Conservation (phyloP, 805 yeast species). For the Candida ponderosae region DNA sequence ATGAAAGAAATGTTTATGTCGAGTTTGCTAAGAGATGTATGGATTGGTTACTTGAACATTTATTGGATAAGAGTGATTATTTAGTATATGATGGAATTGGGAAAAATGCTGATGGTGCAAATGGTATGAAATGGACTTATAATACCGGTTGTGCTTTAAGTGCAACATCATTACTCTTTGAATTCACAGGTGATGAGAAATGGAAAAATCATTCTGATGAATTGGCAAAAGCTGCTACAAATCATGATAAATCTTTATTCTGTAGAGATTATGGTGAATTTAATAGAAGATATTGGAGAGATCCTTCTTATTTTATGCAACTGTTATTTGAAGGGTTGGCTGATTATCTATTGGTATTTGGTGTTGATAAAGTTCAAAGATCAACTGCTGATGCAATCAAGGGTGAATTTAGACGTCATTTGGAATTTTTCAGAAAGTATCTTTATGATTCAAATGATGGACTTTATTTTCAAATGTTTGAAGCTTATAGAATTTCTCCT, state of each 20-base stretch:
- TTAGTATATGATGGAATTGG: slow-evolving; percentile 55
- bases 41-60: slow-evolving; percentile 45
- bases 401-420: slow-evolving; percentile 43
- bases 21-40: slow-evolving; percentile 53
- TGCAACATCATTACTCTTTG: slow-evolving; percentile 42
- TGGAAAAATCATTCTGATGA: slow-evolving; percentile 31
- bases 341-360: slow-evolving; percentile 46
- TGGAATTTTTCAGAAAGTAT: slow-evolving; percentile 49
- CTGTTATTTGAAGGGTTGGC: slow-evolving; percentile 61
- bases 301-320: slow-evolving; percentile 55
- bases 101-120: slow-evolving; percentile 28
- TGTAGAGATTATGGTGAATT: slow-evolving; percentile 47
- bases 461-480: slow-evolving; percentile 50
- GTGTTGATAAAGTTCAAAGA: slow-evolving; percentile 28
- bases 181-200: slow-evolving; percentile 39
- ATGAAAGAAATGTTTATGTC: slow-evolving; percentile 37
- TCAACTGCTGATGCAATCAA: slow-evolving; percentile 21
- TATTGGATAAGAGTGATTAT: slow-evolving; percentile 47
- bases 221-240: slow-evolving; percentile 48
- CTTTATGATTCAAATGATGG: slow-evolving; percentile 52
- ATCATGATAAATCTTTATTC: slow-evolving; percentile 47
- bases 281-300: slow-evolving; percentile 55
- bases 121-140: slow-evolving; percentile 55
- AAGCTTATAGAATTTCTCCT: slow-evolving; percentile 45
- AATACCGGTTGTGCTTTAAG: slow-evolving; percentile 61